phyloP scores from a whole-genome alignment of 176 grass and related monocot species.

The Urochloa ruziziensis region DNA sequence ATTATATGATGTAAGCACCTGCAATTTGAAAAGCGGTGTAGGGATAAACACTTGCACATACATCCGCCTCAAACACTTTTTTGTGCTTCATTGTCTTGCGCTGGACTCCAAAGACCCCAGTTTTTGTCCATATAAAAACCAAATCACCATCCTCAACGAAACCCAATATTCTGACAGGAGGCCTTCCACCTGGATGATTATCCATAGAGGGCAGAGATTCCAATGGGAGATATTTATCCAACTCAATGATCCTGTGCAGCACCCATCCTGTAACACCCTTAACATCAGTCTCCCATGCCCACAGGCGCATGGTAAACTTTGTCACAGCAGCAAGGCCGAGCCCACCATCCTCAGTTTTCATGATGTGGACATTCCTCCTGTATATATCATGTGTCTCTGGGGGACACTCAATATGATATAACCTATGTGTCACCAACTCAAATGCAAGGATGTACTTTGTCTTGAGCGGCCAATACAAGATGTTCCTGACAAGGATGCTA shows the following conservation, averaged over 20 bases:
- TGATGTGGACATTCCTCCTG: constrained; percentile 44
- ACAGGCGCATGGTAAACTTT: constrained; percentile 21
- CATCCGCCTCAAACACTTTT: constrained; percentile 30
- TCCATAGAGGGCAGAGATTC: neutral
- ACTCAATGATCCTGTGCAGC: neutral
- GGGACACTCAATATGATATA: constrained; percentile 38
- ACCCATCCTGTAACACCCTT: constrained; percentile 26
- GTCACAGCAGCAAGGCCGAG: constrained; percentile 26
- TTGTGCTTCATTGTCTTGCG: constrained; percentile 30
- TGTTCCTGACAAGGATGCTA: constrained; percentile 24
- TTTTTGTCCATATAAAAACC: constrained; percentile 31
- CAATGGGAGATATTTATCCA: constrained; percentile 4
- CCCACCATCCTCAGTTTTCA: constrained; percentile 32
- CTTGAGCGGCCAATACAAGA: constrained; percentile 38
- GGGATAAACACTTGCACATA: constrained; percentile 6
- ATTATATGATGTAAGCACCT: neutral
- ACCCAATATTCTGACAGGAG: constrained; percentile 29
- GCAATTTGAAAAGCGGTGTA: neutral
- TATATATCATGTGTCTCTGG: constrained; percentile 23
- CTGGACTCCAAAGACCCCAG: constrained; percentile 28
- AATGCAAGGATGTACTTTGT: constrained; percentile 32
- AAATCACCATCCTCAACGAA: constrained; percentile 39
- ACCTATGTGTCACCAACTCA: neutral
- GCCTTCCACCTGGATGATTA: constrained; percentile 9
- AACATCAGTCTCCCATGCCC: constrained; percentile 10